A percentile compares a stretch with the other conserved stretches of the same genome.
phyloP scores from a whole-genome alignment of 345 rosid genomes.

The Nasturtium officinale region DNA sequence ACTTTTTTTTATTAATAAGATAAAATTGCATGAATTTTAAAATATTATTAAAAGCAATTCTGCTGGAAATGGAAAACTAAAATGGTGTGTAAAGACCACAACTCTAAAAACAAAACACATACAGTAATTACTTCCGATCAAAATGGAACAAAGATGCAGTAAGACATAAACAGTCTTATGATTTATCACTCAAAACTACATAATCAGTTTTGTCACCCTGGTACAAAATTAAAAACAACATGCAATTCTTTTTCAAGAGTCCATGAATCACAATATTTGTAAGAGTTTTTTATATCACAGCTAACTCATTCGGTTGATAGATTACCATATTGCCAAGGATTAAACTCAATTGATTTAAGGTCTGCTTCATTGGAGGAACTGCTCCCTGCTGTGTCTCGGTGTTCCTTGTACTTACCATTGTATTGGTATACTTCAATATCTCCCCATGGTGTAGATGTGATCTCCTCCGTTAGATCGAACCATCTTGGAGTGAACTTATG shows the following conservation, averaged over 20 bases:
- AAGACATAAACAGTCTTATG: constrained; percentile 24
- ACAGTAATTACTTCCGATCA: neutral
- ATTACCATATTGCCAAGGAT: constrained; percentile 76
- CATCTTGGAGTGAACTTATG: constrained; percentile 66
- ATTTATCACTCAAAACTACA: constrained; percentile 29
- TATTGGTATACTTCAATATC: constrained; percentile 66
- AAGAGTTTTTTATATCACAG: neutral
- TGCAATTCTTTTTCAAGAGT: constrained; percentile 15
- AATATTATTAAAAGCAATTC: neutral
- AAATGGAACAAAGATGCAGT: constrained; percentile 24
- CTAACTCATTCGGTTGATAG: constrained; percentile 58
- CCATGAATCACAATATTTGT: constrained; percentile 19
- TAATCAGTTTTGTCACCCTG: constrained; percentile 25
- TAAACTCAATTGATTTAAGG: constrained; percentile 54
- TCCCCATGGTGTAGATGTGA: constrained; percentile 70
- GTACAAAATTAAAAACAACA: constrained; percentile 28
- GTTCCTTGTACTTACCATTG: constrained; percentile 67
- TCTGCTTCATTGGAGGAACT: constrained; percentile 43
- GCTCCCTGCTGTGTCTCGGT: constrained; percentile 49
- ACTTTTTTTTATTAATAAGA: neutral
- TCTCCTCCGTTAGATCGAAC: constrained; percentile 69
- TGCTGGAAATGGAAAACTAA: neutral
- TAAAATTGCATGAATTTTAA: neutral
- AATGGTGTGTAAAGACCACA: neutral
- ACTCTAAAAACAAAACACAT: neutral